Evolutionary conservation across 495 filamentous ascomycete genomes (phyloP).

Genomic region (Aspergillus sclerotiicarbonarius): DNA sequence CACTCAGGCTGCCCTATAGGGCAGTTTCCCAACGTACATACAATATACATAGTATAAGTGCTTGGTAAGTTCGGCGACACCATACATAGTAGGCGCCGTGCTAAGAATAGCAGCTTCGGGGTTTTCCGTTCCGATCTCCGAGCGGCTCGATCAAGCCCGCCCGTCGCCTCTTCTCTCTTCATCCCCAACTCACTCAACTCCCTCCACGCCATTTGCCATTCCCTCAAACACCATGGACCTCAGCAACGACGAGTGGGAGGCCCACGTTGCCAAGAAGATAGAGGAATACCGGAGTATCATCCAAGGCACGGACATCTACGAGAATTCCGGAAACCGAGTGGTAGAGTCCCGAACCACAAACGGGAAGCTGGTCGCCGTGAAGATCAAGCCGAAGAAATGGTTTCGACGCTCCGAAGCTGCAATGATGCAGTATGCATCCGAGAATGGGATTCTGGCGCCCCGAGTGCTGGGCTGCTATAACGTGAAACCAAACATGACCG

Average conservation of each 20-base stretch:
- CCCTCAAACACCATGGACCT: too few relatives aligned
- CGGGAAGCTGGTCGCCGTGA: constrained; percentile 12
- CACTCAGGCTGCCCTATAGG: too few relatives aligned
- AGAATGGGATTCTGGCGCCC: not conserved
- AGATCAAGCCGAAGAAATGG: constrained; percentile 4
- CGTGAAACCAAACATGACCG: constrained; percentile 2
- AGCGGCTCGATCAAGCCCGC: too few relatives aligned
- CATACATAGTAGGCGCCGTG: too few relatives aligned
- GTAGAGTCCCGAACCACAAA: constrained; percentile 4
- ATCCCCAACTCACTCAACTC: too few relatives aligned
- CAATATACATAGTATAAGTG: too few relatives aligned
- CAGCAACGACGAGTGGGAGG: not conserved
- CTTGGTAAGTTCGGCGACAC: too few relatives aligned
- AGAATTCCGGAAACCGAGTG: constrained; percentile 13
- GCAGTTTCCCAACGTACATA: too few relatives aligned
- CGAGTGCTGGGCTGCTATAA: constrained; percentile 8
- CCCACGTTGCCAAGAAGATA: not conserved
- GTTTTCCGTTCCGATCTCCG: too few relatives aligned
- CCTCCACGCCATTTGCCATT: too few relatives aligned
- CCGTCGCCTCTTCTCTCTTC: too few relatives aligned
- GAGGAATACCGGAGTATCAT: constrained; percentile 2
- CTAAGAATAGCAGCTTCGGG: too few relatives aligned
- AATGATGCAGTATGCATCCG: constrained; percentile 13
- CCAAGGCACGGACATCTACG: constrained; percentile 10
- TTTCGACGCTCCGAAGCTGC: constrained; percentile 9